Evolutionary conservation across 805 yeast genomes (phyloP), one percentile per base, ranked within the genome.

Genomic region (Wickerhamomyces chambardii): DNA sequence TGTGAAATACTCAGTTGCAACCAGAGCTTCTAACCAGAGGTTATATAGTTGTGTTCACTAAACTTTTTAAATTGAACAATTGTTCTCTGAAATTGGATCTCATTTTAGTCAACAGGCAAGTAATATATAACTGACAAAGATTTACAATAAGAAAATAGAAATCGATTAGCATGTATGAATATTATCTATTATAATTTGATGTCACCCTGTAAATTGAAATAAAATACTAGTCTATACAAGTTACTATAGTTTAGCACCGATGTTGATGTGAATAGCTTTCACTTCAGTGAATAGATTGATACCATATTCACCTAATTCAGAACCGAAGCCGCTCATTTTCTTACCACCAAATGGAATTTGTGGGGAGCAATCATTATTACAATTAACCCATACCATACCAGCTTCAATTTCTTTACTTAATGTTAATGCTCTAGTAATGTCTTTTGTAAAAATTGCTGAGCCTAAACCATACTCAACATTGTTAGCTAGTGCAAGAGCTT

Each of bases 271-370:
- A 38, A 78, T 68, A 24, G 84, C 78, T 55, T 77, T 78, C 37
- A 76, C 77, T 46, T 73, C 74, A 11, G 83, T 77, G 57, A 75
- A 78, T 51, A 69, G 65, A 29, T 64, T 63, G 36, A 78, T 54
- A n/a, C 83, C 84, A 46, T 76, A 73, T 42, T 73, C 71, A 27
- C 84, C 84, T 39, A 78, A 61, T 55, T 78, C 84, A 54, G 84
- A 67, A 32, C 84, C 83, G 37, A 74, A 63, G 46, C 85, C 84
- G 51, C 74, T 64, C 68, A 68, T 63, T 55, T 78, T 78, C 28
- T 75, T 76, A 51, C 84, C 84, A 32, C 85, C 85, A 43, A 78
- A 78, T 36, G 84, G 84, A 41, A 72, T 61, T 52, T 70, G 70
- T 35, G 66, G 58, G 45, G 73, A 75, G 10, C 70, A 64, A 40